These are phyloP conservation scores for Plasmodium billcollinsi DNA, from an alignment of 169 alveolate genomes.

Conservation along the genomic window DNA sequence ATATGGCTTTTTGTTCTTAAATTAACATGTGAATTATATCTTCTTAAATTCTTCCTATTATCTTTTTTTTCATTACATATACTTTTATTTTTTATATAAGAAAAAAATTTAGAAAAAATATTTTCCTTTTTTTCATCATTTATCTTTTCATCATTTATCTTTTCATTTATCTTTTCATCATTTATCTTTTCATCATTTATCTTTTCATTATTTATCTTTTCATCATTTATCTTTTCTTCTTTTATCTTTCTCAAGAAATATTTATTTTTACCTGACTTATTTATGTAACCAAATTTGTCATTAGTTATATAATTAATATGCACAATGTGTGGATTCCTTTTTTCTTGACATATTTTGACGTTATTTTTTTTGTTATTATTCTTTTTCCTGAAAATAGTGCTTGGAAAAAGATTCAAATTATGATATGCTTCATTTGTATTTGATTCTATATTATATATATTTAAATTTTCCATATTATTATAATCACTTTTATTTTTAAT, in stretches of 20 bases:
- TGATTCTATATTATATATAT: too few relatives aligned
- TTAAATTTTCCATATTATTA: too few relatives aligned
- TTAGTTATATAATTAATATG: too few relatives aligned
- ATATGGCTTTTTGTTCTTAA: not conserved
- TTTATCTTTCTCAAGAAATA: not conserved
- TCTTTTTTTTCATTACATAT: slow-evolving; percentile 48
- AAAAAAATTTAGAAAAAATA: slow-evolving; percentile 36
- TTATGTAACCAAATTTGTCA: not conserved
- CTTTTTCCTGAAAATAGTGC: too few relatives aligned
- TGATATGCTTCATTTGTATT: too few relatives aligned
- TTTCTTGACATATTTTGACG: too few relatives aligned
- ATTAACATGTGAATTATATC: slow-evolving; percentile 33
- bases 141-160: not conserved
- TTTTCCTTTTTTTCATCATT: slow-evolving; percentile 9
- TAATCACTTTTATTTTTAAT: too few relatives aligned
- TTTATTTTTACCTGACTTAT: slow-evolving; percentile 19
- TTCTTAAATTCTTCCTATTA: slow-evolving; percentile 10
- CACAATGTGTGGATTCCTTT: too few relatives aligned
- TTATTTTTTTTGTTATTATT: too few relatives aligned
- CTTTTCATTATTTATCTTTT: too few relatives aligned
- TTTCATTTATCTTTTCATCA: slow-evolving; percentile 8
- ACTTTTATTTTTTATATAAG: slow-evolving; percentile 51
- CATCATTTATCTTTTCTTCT: slow-evolving; percentile 10
- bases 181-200: too few relatives aligned
- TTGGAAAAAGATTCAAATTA: too few relatives aligned